Evolutionary conservation across 1,284 basidiomycete genomes (phyloP).

Genomic region (Fomes fomentarius): DNA sequence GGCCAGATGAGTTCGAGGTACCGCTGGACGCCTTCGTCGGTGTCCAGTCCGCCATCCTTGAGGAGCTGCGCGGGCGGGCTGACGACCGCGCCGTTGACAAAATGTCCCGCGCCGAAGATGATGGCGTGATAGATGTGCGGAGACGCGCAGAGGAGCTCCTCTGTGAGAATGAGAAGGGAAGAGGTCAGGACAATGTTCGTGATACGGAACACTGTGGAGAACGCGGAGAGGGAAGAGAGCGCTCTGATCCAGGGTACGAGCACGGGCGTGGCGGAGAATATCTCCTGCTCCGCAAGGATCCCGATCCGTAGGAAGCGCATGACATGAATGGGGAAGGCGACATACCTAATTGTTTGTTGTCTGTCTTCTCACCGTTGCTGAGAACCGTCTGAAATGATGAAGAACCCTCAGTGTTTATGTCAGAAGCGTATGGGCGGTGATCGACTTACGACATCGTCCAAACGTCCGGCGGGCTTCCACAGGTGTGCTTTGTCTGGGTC

Average conservation of each 20-base stretch:
- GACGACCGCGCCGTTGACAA: conserved; percentile 21
- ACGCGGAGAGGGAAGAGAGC: too few species aligned
- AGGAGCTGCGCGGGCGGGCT: conserved; percentile 5
- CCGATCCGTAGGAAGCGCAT: too few species aligned
- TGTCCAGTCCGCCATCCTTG: neutral
- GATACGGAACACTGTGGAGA: too few species aligned
- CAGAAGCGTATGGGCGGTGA: neutral
- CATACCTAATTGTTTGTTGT: conserved; percentile 27
- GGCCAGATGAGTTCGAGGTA: conserved; percentile 17
- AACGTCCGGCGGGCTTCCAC: conserved; percentile 16
- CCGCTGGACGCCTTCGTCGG: neutral
- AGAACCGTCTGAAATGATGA: conserved; percentile 19
- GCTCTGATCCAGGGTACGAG: too few species aligned
- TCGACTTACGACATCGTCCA: conserved; percentile 6
- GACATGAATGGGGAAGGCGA: too few species aligned
- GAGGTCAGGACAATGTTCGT: too few species aligned
- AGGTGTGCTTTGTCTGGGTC: conserved; percentile 10
- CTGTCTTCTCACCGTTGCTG: conserved; percentile 28
- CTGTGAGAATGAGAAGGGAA: too few species aligned
- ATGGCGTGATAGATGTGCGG: conserved; percentile 13
- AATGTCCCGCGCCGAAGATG: conserved; percentile 21
- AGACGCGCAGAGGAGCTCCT: conserved; percentile 14
- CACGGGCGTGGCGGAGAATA: too few species aligned
- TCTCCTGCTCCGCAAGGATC: too few species aligned
- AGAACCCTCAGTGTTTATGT: neutral